Percentiles rank a stretch among this genome's conserved stretches.
phyloP scores from a whole-genome alignment of 306 rosid species.

The Oemleria cerasiformis region DNA sequence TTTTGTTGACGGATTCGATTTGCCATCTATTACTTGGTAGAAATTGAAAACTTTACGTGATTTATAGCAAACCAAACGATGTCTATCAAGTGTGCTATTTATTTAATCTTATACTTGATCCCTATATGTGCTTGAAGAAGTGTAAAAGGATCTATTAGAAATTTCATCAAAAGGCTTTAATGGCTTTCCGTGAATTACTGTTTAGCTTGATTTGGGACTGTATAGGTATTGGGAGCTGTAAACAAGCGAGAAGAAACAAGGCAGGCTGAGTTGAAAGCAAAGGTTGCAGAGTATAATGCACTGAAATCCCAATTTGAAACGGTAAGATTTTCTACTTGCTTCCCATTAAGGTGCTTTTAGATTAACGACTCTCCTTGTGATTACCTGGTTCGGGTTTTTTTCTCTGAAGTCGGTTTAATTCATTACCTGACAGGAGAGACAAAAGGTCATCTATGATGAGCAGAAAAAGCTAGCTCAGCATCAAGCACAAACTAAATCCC shows the following conservation, averaged over 20 bases:
- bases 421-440: constrained; percentile 67
- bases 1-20: not conserved
- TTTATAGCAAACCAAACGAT: too few relatives aligned
- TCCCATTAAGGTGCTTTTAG: not conserved
- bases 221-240: constrained; percentile 59
- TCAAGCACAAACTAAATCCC: constrained; percentile 91
- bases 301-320: constrained; percentile 76
- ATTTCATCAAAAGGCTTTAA: not conserved
- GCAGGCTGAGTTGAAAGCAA: constrained; percentile 61
- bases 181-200: not conserved
- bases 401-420: constrained; percentile 4
- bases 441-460: constrained; percentile 85
- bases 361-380: not conserved
- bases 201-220: not conserved
- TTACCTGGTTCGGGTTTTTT: not conserved
- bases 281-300: constrained; percentile 69
- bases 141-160: not conserved
- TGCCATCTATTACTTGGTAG: not conserved
- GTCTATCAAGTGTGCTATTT: not conserved
- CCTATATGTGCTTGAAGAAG: not conserved
- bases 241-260: constrained; percentile 81
- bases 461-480: constrained; percentile 90
- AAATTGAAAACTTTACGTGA: not conserved
- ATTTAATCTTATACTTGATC: not conserved
- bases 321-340: constrained; percentile 36